Evolutionary conservation across 768 basidiomycete species (phyloP).

Genomic region (Rhizopogon salebrosus): DNA sequence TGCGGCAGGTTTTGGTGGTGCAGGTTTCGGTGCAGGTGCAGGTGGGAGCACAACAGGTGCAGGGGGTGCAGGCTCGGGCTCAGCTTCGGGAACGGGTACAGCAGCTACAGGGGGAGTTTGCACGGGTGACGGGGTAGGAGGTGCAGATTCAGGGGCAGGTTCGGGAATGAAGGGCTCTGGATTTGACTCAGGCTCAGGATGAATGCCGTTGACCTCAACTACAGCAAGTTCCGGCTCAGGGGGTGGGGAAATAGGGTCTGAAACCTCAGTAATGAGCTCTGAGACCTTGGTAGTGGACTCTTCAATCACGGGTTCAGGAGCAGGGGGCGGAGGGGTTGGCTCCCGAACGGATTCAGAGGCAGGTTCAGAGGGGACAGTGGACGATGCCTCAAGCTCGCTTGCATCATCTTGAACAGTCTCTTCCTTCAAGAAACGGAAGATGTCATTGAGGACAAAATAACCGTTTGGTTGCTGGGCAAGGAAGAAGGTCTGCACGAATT

Average conservation of each 20-base stretch:
- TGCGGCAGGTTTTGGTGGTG: constrained; percentile 32
- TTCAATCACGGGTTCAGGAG: constrained; percentile 14
- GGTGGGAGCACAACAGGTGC: constrained; percentile 25
- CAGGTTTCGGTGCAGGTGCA: constrained; percentile 28
- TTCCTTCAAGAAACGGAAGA: constrained; percentile 99
- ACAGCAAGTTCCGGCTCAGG: constrained; percentile 33
- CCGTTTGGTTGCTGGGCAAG: constrained; percentile 98
- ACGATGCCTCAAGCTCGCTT: constrained; percentile 39
- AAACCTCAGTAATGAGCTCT: constrained; percentile 28
- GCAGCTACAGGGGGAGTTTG: constrained; percentile 21
- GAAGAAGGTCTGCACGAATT: constrained; percentile 99
- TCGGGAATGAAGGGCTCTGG: constrained; percentile 20
- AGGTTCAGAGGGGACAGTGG: constrained; percentile 27
- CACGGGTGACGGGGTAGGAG: constrained; percentile 19
- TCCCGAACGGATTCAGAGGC: constrained; percentile 24
- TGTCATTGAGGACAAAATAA: constrained; percentile 99
- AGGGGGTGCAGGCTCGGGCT: constrained; percentile 11
- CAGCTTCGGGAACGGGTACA: constrained; percentile 6
- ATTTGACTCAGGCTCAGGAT: constrained; percentile 29
- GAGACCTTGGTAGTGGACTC: constrained; percentile 24
- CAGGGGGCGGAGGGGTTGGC: constrained; percentile 33
- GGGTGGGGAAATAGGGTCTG: constrained; percentile 37
- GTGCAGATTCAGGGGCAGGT: constrained; percentile 22
- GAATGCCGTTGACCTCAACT: constrained; percentile 37
- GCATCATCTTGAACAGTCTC: constrained; percentile 81